Evolutionary conservation across 176 grass and related monocot species (phyloP), one percentile per base, ranked within the genome.

Genomic region (Musa acuminata): DNA sequence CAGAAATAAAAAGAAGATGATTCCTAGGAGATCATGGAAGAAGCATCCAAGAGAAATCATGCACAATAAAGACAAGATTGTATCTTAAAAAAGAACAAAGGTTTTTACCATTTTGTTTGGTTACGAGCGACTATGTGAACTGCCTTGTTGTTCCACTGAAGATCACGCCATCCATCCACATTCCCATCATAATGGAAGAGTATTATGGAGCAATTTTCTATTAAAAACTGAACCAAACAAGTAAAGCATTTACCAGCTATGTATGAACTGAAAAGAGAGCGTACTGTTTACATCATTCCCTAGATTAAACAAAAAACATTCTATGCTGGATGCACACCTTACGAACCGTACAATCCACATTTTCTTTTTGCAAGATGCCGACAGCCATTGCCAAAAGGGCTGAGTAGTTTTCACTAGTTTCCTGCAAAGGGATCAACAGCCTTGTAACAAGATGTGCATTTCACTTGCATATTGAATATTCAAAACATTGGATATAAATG

Each of bases 111-210:
- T 82, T 98, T 98, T 19, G 95, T 98, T 79, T 98, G 95, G 71
- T 98, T 98, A 75, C 82, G 83, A 62, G 95, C 95, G 17, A 93
- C 78, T 73, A 98, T 76, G 64, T 98, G 95, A 71, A 98, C 79
- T 65, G 86, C 95, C 80, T 87, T 93, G 60, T 85, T 76, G 70
- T 87, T 91, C 95, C 95, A 98, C 62, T 88, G 72, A 17, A 98
- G 86, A 78, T 87, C 84, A 29, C 25, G 84, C 95, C 95, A 98
- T 71, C 88, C 90, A 78, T 93, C 90, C n/a, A 91, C 88, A 77
- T 93, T 91, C 20, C 95, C 95, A 73, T 98, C 95, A 29, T 98
- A 98, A 81, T 98, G 95, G 83, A 98, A 98, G 20, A 98, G 86
- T 82, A 98, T 89, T 78, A 88, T 87, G 7, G 95, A 87, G 73